Evolutionary conservation across 2,329 filamentous ascomycete species (phyloP).

Genomic region (Pseudofabraea citricarpa): DNA sequence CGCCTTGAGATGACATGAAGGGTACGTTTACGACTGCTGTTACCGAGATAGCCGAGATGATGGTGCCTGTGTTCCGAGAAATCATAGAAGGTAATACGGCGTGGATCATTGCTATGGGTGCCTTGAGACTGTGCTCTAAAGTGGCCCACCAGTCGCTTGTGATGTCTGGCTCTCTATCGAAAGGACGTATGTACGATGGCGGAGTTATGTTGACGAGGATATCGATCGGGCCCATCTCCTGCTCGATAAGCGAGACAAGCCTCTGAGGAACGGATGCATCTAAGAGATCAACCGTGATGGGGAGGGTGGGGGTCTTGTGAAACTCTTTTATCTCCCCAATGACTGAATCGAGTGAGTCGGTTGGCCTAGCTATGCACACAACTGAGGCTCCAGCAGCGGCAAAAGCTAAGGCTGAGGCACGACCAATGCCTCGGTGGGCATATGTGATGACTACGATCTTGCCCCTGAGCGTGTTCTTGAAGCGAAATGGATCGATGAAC

Average conservation of each 20-base stretch:
- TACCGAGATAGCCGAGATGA: constrained; percentile 12
- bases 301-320: background rate
- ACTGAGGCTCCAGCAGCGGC: constrained; percentile 25
- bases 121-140: background rate
- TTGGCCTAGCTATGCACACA: constrained; percentile 6
- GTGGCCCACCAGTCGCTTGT: background rate
- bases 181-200: constrained; percentile 1
- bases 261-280: background rate
- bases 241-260: background rate
- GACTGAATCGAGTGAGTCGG: constrained; percentile 2
- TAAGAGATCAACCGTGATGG: constrained; percentile 1
- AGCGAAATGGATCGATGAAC: constrained; percentile 19
- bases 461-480: constrained; percentile 8
- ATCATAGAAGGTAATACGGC: constrained; percentile 18
- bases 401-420: constrained; percentile 27
- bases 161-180: background rate
- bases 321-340: background rate
- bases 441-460: constrained; percentile 30
- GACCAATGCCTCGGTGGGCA: constrained; percentile 28
- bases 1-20: constrained; percentile 9
- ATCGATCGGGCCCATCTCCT: background rate
- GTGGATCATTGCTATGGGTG: constrained; percentile 9
- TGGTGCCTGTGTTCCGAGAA: constrained; percentile 10
- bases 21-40: constrained; percentile 7
- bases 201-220: constrained; percentile 2